Evolutionary conservation across 345 rosid genomes (phyloP), one percentile per base, ranked within the genome.

Genomic region (Eucalyptus rudis): DNA sequence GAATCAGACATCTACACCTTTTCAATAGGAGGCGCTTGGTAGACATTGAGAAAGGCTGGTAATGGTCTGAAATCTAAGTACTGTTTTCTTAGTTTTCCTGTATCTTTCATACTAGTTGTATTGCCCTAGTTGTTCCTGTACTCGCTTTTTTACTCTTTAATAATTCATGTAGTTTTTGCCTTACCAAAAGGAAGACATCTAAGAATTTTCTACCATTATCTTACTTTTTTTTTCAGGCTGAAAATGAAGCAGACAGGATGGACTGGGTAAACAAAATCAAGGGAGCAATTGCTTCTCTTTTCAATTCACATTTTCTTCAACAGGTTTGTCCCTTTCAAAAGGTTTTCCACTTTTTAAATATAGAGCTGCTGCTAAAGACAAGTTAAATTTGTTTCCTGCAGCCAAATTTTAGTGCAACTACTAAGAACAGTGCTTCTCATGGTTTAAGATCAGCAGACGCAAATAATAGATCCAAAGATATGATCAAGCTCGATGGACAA

Each of bases 221-320:
- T 54, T 54, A 27, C 43, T 27, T 80, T 29, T 87, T 54, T 49
- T 14, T 45, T 85, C 93, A 97, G 99, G 97, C 99, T 91, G 99
- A 97, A 95, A 95, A 94, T 92, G 97, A 93, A 92, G 93, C 95
- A 80, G 98, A 97, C 89, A 93, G 96, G 93, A 92, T 93, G 93
- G 98, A 97, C 86, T 96, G 99, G 99, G 94, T 94, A 54, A 93
- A 93, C 90, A 96, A 97, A 91, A 96, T 96, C 56, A 95, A 94
- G 58, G 95, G 93, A 68, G 97, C 94, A 86, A 96, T 95, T 86
- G 93, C 95, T 86, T 94, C 97, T 36, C 96, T 96, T 89, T 91
- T 97, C 66, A 97, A 94, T 90, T 94, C 93, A 51, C 95, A 94
- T 87, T 92, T 96, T 80, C 91, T 91, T 88, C 96, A 94, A 83